Base-by-base conservation (phyloP, 768 basidiomycete species). In the Rickenella mellea region DNA sequence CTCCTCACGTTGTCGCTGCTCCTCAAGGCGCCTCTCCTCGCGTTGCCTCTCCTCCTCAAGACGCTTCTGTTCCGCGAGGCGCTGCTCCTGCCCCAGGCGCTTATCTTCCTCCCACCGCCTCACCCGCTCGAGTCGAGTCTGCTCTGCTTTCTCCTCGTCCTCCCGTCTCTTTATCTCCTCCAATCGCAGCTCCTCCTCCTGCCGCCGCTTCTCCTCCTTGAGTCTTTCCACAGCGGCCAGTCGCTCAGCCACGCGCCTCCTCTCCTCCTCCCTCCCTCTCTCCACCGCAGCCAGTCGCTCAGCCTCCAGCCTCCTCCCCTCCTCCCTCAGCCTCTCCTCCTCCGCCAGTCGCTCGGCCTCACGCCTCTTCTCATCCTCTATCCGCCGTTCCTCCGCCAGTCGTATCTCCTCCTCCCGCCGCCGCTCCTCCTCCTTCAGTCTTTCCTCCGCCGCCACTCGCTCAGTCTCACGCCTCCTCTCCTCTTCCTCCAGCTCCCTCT, bases 331-430 rank as follows among this genome's bases (percentile, higher is more conserved):
- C 49, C 14, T 58, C 28, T 38, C 55, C 51, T 53, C 59, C 38
- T 56, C 61, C 30, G 56, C 59, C 20, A 48, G 36, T 24, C 41
- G 51, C 29, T 49, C 38, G 12, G 51, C 56, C 9, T 59, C 58
- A 45, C 61, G 56, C 2, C 28, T 38, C 2, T 33, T 44, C 21
- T 69, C 69, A 14, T 65, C 65, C 21, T 59, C 67, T 36, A 52
- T 63, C 50, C 44, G 58, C 46, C 51, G 57, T 8, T 59, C 58
- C 27, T 60, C 63, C 44, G 55, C 55, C 4, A 49, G 53, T 26
- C 57, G 54, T 22, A 60, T 59, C 27, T 55, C 54, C 21, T 56
- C 56, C 46, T 56, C 66, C 48, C 50, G 58, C 27, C 48, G 51
- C 20, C 54, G 54, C 4, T 52, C 58, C 51, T 60, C 60, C n/a